Evolutionary conservation across 164 flowering plant genomes (phyloP).

Genomic region (Vitis labrusca): DNA sequence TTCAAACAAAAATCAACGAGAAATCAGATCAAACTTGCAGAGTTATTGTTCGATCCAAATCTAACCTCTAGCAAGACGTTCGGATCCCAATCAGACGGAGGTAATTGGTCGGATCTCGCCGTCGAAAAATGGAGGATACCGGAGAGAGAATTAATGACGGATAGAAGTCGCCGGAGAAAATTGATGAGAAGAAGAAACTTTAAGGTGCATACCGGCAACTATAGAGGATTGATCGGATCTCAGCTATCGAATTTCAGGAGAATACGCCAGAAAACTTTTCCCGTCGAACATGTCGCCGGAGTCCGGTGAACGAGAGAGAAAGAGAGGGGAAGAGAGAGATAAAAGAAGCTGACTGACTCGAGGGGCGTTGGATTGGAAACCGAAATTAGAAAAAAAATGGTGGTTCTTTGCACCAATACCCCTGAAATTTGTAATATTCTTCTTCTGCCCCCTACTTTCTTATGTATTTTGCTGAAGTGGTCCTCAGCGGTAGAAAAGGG

Average conservation of each 20-base stretch:
- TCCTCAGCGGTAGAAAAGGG: too few species aligned
- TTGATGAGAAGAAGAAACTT: background rate
- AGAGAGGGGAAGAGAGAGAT: background rate
- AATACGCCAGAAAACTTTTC: background rate
- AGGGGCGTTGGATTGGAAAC: too few species aligned
- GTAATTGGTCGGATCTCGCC: conserved; percentile 11
- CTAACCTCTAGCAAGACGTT: background rate
- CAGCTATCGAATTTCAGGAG: background rate
- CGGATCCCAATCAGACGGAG: conserved; percentile 13
- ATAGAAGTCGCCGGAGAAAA: background rate
- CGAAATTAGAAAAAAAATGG: too few species aligned
- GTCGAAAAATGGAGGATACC: background rate
- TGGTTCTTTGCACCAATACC: too few species aligned
- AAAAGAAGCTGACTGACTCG: background rate
- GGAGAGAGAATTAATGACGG: background rate
- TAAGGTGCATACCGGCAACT: background rate
- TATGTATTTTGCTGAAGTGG: too few species aligned
- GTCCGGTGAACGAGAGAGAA: conserved; percentile 14
- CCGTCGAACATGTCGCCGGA: conserved; percentile 22
- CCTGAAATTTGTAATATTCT: too few species aligned
- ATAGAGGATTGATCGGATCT: conserved; percentile 7
- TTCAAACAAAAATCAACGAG: background rate
- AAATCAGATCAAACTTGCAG: background rate
- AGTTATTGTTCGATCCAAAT: conserved; percentile 9
- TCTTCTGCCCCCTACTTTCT: too few species aligned